phyloP scores from a whole-genome alignment of 2,329 filamentous ascomycete genomes.

The Fusarium mangiferae region DNA sequence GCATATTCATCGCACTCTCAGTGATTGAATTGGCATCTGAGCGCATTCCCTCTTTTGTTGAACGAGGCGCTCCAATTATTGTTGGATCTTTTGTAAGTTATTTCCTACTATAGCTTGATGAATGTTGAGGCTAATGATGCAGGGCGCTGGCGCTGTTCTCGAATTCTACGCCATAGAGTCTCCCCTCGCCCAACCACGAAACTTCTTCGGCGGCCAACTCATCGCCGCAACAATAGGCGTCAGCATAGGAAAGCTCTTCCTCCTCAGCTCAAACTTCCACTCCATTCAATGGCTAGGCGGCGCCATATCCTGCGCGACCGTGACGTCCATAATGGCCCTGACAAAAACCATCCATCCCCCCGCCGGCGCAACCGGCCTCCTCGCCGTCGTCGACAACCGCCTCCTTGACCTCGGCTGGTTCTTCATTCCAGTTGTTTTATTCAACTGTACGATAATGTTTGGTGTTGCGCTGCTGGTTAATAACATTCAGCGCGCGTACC shows the following conservation, averaged over 20 bases:
- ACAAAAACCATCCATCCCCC: conserved; percentile 80
- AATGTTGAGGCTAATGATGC: not conserved
- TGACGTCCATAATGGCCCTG: conserved; percentile 72
- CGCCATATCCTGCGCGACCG: conserved; percentile 70
- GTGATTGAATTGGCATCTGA: conserved; percentile 68
- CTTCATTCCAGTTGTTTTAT: conserved; percentile 69
- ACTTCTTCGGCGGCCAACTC: conserved; percentile 73
- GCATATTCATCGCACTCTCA: conserved; percentile 69
- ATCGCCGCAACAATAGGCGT: conserved; percentile 71
- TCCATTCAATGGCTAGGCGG: conserved; percentile 71
- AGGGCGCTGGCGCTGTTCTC: conserved; percentile 81
- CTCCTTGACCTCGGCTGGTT: conserved; percentile 73
- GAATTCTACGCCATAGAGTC: conserved; percentile 78
- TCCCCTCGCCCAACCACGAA: conserved; percentile 78
- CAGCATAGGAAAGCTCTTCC: conserved; percentile 72
- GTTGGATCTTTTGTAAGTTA: conserved; percentile 72
- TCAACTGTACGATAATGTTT: conserved; percentile 71
- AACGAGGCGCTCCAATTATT: conserved; percentile 67
- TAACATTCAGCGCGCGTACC: conserved; percentile 74
- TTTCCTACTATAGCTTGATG: fast-evolving
- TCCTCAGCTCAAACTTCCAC: conserved; percentile 57
- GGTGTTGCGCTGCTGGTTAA: conserved; percentile 71
- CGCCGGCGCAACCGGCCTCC: conserved; percentile 76
- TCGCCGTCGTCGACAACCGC: conserved; percentile 70
- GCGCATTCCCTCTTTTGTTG: conserved; percentile 63